A percentile compares a stretch with the other conserved stretches of the same genome.
Evolutionary conservation across 352 stramenopile species (phyloP).

Genomic region (Peronospora belbahrii): DNA sequence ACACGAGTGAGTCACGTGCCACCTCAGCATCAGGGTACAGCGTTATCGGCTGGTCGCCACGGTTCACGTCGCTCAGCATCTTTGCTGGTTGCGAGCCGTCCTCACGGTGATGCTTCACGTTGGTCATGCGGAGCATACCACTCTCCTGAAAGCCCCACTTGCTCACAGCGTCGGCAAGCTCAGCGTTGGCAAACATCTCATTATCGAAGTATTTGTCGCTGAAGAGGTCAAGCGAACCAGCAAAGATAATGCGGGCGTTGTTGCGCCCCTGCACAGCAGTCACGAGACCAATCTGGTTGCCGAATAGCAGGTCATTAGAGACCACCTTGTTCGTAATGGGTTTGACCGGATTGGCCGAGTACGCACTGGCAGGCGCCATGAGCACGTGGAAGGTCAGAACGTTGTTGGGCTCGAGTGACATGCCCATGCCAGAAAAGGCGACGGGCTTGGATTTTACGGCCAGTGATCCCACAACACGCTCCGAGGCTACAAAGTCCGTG

Average conservation of each 20-base stretch:
- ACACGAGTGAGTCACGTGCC: constrained; percentile 87
- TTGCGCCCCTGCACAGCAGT: constrained; percentile 85
- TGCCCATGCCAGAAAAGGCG: constrained; percentile 72
- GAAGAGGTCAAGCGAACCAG: constrained; percentile 85
- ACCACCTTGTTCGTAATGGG: constrained; percentile 52
- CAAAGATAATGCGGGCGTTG: constrained; percentile 86
- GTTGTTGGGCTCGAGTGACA: constrained; percentile 77
- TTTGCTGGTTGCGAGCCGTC: constrained; percentile 79
- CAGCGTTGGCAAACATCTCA: constrained; percentile 55
- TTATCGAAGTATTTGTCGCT: constrained; percentile 78
- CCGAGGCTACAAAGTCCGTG: constrained; percentile 59
- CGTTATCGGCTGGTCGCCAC: constrained; percentile 82
- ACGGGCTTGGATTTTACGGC: constrained; percentile 58
- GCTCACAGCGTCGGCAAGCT: constrained; percentile 59
- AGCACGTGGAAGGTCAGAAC: constrained; percentile 79
- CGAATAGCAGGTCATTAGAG: constrained; percentile 57
- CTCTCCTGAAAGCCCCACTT: constrained; percentile 86
- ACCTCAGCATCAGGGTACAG: constrained; percentile 85
- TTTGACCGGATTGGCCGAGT: constrained; percentile 78
- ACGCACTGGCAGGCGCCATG: constrained; percentile 65
- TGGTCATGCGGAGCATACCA: constrained; percentile 82
- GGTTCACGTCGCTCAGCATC: constrained; percentile 85
- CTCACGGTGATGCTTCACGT: constrained; percentile 78
- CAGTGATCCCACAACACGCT: constrained; percentile 50
- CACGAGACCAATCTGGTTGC: constrained; percentile 73